A percentile compares a stretch with the other conserved stretches of the same genome.
Conservation (phyloP, 768 basidiomycete species). For the Tulasnella sp. region DNA sequence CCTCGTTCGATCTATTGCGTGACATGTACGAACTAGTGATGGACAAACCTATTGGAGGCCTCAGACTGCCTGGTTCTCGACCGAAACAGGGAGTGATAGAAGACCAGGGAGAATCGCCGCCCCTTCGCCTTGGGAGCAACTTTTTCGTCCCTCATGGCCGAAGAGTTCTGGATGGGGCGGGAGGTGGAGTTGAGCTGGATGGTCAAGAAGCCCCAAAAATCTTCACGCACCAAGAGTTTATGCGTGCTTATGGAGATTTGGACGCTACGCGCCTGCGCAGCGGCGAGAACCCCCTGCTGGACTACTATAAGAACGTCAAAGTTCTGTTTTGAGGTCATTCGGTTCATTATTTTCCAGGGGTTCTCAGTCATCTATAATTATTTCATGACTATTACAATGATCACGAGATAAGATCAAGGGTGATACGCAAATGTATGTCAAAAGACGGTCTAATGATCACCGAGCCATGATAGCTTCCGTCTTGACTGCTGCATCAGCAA, state of each 20-base stretch:
- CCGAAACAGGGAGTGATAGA: conserved; percentile 23
- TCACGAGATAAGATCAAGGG: too few relatives aligned
- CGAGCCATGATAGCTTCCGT: conserved; percentile 70
- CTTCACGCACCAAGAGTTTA: conserved; percentile 79
- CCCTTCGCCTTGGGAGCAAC: conserved; percentile 42
- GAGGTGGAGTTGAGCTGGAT: conserved; percentile 61
- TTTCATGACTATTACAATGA: not conserved
- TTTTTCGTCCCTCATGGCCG: conserved; percentile 57
- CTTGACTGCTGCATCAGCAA: conserved; percentile 61
- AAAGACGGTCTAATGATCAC: not conserved
- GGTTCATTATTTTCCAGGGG: not conserved
- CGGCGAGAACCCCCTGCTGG: conserved; percentile 81
- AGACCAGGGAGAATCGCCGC: conserved; percentile 22
- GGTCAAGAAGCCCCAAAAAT: conserved; percentile 75
- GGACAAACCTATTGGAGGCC: conserved; percentile 35
- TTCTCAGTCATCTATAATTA: not conserved
- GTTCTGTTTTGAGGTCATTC: conserved; percentile 57
- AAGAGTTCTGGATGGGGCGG: conserved; percentile 49
- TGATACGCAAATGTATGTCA: too few relatives aligned
- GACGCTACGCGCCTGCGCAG: conserved; percentile 56
- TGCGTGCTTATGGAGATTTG: conserved; percentile 73
- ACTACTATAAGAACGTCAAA: conserved; percentile 89
- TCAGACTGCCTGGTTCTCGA: conserved; percentile 12
- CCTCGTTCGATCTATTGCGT: conserved; percentile 68
- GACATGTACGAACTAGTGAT: conserved; percentile 87